These are phyloP conservation scores for Amborella trichopoda DNA, from an alignment of 164 flowering plant species.

Conservation along the genomic window DNA sequence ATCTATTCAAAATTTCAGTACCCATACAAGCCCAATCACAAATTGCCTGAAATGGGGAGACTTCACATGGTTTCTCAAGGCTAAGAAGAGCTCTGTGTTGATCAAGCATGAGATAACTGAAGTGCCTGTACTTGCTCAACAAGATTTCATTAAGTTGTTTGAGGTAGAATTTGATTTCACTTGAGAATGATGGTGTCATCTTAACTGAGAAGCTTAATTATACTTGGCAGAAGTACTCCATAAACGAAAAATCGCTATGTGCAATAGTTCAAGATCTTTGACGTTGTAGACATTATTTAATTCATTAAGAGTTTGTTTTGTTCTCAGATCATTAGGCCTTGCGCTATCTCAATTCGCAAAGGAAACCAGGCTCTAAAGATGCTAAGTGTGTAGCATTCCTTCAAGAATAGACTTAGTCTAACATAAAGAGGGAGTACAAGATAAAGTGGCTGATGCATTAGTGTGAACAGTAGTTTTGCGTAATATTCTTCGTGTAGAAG, in stretches of 20 bases:
- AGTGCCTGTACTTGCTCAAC: not conserved
- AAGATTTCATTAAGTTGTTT: not conserved
- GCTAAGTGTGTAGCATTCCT: conserved; percentile 2
- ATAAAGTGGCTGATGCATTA: not conserved
- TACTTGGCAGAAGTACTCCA: not conserved
- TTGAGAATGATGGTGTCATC: not conserved
- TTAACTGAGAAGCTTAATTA: not conserved
- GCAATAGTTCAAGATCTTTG: not conserved
- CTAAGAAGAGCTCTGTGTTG: too few relatives aligned
- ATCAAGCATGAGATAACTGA: not conserved
- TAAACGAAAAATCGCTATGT: not conserved
- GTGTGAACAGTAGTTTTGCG: not conserved
- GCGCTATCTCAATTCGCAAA: not conserved
- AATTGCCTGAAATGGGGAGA: too few relatives aligned
- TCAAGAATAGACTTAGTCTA: not conserved
- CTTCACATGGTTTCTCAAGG: too few relatives aligned
- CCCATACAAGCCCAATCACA: not conserved
- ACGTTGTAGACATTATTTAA: not conserved
- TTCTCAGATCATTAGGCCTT: not conserved
- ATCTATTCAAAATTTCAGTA: not conserved
- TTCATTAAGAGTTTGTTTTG: too few relatives aligned
- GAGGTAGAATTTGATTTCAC: not conserved
- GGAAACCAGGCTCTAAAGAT: not conserved
- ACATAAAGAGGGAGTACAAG: not conserved
- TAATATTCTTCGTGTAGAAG: not conserved